These are phyloP conservation scores for Delonix regia DNA, from an alignment of 306 rosid species.

Conservation along the genomic window DNA sequence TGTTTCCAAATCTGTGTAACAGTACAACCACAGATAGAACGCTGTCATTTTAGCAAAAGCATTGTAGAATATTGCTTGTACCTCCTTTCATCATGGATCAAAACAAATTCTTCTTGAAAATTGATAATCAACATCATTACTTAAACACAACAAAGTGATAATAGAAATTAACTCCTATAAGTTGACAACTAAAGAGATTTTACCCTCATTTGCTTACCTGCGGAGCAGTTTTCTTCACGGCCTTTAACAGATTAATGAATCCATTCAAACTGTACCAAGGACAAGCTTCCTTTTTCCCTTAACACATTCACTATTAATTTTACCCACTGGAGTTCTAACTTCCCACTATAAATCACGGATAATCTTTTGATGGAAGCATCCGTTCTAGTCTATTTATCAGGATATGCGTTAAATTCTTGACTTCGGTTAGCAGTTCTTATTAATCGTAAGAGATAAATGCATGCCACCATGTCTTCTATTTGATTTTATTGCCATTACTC, in stretches of 20 bases:
- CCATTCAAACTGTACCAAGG: too few species aligned
- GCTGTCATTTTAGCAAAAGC: too few species aligned
- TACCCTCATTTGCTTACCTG: neutral
- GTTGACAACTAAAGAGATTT: neutral
- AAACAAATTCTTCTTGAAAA: neutral
- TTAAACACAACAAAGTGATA: neutral
- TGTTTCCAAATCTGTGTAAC: too few species aligned
- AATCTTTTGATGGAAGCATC: too few species aligned
- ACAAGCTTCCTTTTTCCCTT: neutral
- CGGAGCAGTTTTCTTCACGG: neutral
- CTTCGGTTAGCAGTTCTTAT: too few species aligned
- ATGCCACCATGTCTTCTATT: too few species aligned
- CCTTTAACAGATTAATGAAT: neutral
- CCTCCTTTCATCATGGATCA: neutral
- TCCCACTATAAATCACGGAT: neutral
- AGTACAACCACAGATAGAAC: too few species aligned
- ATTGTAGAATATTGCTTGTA: too few species aligned
- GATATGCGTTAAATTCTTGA: too few species aligned
- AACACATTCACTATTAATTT: neutral
- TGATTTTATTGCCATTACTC: neutral
- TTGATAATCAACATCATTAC: neutral
- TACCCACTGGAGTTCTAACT: neutral
- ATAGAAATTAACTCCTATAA: neutral
- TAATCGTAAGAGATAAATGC: too few species aligned
- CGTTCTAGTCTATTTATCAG: too few species aligned